Evolutionary conservation across 306 rosid species (phyloP).

Genomic region (Lotus japonicus): DNA sequence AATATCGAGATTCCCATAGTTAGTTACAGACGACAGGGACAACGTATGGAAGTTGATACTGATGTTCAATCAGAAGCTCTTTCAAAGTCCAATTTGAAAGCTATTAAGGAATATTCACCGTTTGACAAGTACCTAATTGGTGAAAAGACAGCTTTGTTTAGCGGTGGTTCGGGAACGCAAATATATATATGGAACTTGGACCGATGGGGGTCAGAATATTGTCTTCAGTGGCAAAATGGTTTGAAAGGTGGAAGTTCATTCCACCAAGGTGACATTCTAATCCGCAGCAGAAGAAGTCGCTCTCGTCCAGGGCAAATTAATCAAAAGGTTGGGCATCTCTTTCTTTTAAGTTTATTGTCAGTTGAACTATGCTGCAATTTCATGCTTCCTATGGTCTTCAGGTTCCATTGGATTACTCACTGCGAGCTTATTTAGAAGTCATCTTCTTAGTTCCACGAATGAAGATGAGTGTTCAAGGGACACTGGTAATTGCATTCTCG

Average conservation of each 20-base stretch:
- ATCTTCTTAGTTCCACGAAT: conserved; percentile 55
- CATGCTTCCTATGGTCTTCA: conserved; percentile 16
- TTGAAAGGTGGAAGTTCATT: conserved; percentile 41
- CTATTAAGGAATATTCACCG: conserved; percentile 46
- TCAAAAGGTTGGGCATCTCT: conserved; percentile 30
- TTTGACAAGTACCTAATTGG: conserved; percentile 52
- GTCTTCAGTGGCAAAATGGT: conserved; percentile 45
- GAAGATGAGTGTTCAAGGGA: conserved; percentile 49
- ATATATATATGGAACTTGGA: conserved; percentile 55
- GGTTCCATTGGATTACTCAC: conserved; percentile 55
- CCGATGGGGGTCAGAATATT: conserved; percentile 46
- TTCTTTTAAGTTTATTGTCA: not conserved
- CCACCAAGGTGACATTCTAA: conserved; percentile 46
- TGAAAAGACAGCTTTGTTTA: conserved; percentile 47
- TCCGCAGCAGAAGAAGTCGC: conserved; percentile 41
- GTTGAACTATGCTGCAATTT: not conserved
- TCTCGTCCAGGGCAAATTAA: conserved; percentile 52
- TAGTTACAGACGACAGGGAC: conserved; percentile 40
- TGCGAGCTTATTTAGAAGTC: conserved; percentile 52
- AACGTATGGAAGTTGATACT: conserved; percentile 42
- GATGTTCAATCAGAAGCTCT: conserved; percentile 31
- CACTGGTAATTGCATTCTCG: conserved; percentile 34
- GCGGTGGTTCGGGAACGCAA: conserved; percentile 43
- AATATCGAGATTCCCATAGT: conserved; percentile 58
- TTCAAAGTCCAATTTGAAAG: conserved; percentile 45